Base-by-base conservation (phyloP, 306 rosid species). In the Dalbergia cultrata region DNA sequence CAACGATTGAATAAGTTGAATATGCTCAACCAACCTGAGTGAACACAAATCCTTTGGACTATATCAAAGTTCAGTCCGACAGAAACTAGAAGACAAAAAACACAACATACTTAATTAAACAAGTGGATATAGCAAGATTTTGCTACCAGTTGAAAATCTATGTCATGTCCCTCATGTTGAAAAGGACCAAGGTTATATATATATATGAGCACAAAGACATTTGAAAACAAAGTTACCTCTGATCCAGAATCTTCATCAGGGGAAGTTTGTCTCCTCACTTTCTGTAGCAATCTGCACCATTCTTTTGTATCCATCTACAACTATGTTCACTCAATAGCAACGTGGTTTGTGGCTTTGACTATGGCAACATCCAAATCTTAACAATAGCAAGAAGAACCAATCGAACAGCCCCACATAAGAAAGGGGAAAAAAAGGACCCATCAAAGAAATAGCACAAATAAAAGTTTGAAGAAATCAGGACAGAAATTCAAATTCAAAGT, bases 351-450 rank as follows among this genome's bases (percentile, higher is more conserved):
- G 59, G 99, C 97, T 86, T 96, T 96, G 81, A 96, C 99, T 71
- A 96, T 89, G 22, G 99, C 99, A 58, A 96, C 99, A 75, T 96
- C 99, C 97, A 96, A 93, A 89, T 96, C 99, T 98, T 96, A 96
- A 83, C 16, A 79, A 82, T 85, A 83, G 84, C 31, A n/a, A n/a
- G 4, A 50, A 34, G 39, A 76, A 72, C n/a, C 50, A 77, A 83
- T 33, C 5, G 22, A 69, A 66, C 76, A 18, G 81, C 59, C 80
- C 78, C 85, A 74, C 31, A 73, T 47, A 57, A 68, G 64, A n/a
- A n/a, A n/a, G 35, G n/a, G 13, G 9, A 83, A 71, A n/a, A n/a
- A n/a, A n/a, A n/a, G n/a, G n/a, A 26, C 57, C 11, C 13, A 50
- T 9, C 16, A 6, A 43, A 21, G 45, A 35, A 26, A 58, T 12